Base-by-base conservation (phyloP, 2,329 filamentous ascomycete species). In the Colletotrichum somersetense region DNA sequence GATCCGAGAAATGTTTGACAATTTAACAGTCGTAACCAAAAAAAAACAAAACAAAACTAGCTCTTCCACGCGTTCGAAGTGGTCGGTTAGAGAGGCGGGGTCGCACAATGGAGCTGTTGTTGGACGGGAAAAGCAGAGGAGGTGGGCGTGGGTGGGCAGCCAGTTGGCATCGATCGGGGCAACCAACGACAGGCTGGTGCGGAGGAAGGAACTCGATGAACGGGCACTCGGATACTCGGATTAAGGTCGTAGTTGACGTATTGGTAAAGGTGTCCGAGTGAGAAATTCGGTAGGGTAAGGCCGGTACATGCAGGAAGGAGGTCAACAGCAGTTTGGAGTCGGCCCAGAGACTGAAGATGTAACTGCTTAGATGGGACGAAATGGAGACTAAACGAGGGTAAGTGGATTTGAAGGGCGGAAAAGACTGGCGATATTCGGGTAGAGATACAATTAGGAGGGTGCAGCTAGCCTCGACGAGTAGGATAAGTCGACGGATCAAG, bases 1-100 rank as follows among this genome's bases (percentile, higher is more conserved):
- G 33, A 53, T 55, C 44, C 48, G 78, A 78, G 74, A 74, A 74
- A 78, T 78, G 75, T 74, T 79, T 68, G 74, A 71, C 72, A 72
- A 72, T 73, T n/a, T 74, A 71, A 78, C 75, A 75, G 76, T 76
- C 74, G 78, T 80, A 80, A 77, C 75, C 78, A 78, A 79, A 80
- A 81, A 81, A 77, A 40, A 38, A 53, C 8, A 1, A 46, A 77
- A 18, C 12, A 61, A 16, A 40, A 5, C 18, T 23, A 26, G 50
- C 14, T 77, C 75, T 74, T 62, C 48, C 68, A 66, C 74, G 72
- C 70, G 69, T 75, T 75, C 71, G 74, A 76, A 73, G 30, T 75
- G 73, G 62, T 67, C 69, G 67, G 6, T 61, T 35, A 35, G 42
- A 48, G 53, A 67, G 57, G 42, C 12, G 1, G 48, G 55, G 23